Percentiles rank a stretch among this genome's conserved stretches.
Conservation (phyloP, 73 alveolate genomes). For the Uronychia setigera region DNA sequence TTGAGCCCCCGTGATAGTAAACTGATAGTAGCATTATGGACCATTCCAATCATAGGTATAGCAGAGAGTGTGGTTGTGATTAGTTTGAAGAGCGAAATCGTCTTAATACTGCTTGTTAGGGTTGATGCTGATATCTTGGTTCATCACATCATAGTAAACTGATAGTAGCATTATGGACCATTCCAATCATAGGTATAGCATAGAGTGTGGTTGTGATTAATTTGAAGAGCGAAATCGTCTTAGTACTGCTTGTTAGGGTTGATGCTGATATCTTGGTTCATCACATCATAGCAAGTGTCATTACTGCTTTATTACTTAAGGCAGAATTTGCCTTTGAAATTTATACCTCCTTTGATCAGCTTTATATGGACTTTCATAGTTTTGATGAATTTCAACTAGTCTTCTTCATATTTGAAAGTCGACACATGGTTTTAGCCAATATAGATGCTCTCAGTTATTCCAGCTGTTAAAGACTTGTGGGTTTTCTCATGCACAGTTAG, state of each 20-base stretch:
- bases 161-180: background rate
- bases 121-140: too few relatives aligned
- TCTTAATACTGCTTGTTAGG: background rate
- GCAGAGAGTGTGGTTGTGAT: background rate
- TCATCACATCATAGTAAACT: too few relatives aligned
- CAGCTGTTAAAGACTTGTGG: background rate
- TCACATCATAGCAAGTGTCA: too few relatives aligned
- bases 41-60: background rate
- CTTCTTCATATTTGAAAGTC: too few relatives aligned
- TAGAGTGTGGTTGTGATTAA: background rate
- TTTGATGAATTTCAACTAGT: too few relatives aligned
- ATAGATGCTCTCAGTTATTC: background rate
- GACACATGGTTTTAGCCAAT: too few relatives aligned
- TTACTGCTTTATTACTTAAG: too few relatives aligned
- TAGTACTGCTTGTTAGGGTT: background rate
- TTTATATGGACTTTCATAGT: too few relatives aligned
- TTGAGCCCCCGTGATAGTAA: background rate
- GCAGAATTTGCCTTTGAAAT: too few relatives aligned
- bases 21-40: background rate
- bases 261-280: too few relatives aligned
- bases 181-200: background rate
- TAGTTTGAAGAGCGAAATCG: background rate
- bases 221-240: background rate
- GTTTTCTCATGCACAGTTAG: background rate
- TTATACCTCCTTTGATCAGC: too few relatives aligned